Percentiles rank a stretch among this genome's conserved stretches.
These are phyloP conservation scores for Cercospora berteroae DNA, from an alignment of 2,329 filamentous ascomycete genomes.

Conservation along the genomic window DNA sequence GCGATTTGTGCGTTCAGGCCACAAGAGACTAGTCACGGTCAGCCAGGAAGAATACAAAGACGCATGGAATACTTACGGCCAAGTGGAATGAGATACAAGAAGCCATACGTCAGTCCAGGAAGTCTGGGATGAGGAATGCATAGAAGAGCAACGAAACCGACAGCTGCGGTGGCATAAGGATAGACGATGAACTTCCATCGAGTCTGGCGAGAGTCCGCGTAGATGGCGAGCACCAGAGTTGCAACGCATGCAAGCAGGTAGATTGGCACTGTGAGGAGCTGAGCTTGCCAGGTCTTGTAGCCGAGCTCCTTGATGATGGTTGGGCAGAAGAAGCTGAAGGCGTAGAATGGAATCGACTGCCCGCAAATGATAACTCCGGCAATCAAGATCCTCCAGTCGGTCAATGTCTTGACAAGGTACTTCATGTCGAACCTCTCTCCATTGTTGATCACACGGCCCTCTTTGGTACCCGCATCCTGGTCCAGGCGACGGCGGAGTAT, in stretches of 20 bases:
- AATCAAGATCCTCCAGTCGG: constrained; percentile 49
- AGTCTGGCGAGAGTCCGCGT: constrained; percentile 21
- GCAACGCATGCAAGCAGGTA: constrained; percentile 38
- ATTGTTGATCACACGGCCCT: constrained; percentile 39
- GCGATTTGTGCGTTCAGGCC: constrained; percentile 39
- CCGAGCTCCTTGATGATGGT: constrained; percentile 52
- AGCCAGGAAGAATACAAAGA: constrained; percentile 31
- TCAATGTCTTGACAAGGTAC: constrained; percentile 16
- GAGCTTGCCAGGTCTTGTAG: constrained; percentile 44
- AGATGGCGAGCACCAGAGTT: constrained; percentile 22
- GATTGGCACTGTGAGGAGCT: constrained; percentile 47
- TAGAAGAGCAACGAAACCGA: constrained; percentile 43
- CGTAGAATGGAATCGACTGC: constrained; percentile 65
- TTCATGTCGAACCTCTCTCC: constrained; percentile 36
- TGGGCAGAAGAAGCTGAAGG: constrained; percentile 60
- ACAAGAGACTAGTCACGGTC: constrained; percentile 14
- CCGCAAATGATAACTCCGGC: constrained; percentile 36
- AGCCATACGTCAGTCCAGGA: constrained; percentile 49
- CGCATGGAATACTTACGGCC: constrained; percentile 55
- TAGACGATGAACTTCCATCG: constrained; percentile 23
- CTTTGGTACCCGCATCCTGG: constrained; percentile 17
- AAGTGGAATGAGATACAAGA: constrained; percentile 54
- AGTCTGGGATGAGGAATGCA: constrained; percentile 34
- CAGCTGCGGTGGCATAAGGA: constrained; percentile 24
- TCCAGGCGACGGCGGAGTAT: constrained; percentile 44